These are phyloP conservation scores for Sclerotinia nivalis DNA, from an alignment of 2,329 filamentous ascomycete genomes.

Conservation along the genomic window DNA sequence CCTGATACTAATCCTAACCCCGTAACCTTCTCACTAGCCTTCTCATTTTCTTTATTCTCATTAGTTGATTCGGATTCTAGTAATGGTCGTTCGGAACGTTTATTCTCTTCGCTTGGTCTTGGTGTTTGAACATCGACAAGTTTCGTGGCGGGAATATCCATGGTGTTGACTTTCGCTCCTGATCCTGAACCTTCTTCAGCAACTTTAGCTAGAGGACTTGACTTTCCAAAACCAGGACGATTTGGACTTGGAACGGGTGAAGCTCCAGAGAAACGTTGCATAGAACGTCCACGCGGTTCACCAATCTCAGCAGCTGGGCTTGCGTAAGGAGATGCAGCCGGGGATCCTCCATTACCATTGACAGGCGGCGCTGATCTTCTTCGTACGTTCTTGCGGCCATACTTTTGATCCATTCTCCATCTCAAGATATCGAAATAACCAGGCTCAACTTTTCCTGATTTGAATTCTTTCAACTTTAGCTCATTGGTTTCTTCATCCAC, in stretches of 20 bases:
- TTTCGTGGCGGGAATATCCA: slow-evolving; percentile 35
- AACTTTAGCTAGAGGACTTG: slow-evolving; percentile 72
- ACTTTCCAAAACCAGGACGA: slow-evolving; percentile 64
- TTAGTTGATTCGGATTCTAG: slow-evolving; percentile 34
- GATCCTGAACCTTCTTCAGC: slow-evolving; percentile 59
- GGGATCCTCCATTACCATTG: slow-evolving; percentile 43
- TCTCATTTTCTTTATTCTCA: slow-evolving; percentile 39
- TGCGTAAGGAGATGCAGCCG: slow-evolving; percentile 62
- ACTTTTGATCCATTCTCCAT: slow-evolving; percentile 95
- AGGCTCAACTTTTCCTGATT: slow-evolving; percentile 83
- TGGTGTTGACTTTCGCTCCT: slow-evolving; percentile 35
- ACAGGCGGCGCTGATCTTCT: slow-evolving; percentile 51
- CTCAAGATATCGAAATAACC: slow-evolving; percentile 91
- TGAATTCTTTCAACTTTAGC: slow-evolving; percentile 91
- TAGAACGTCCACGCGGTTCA: slow-evolving; percentile 67
- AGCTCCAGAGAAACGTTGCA: slow-evolving; percentile 67
- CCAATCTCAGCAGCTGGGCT: slow-evolving; percentile 62
- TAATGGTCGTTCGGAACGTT: slow-evolving; percentile 35
- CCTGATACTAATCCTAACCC: slow-evolving; percentile 33
- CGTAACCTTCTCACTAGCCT: slow-evolving; percentile 28
- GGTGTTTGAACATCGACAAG: slow-evolving; percentile 43
- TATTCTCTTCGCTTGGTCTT: slow-evolving; percentile 39
- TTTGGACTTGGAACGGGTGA: slow-evolving; percentile 66
- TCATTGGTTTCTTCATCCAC: slow-evolving; percentile 92
- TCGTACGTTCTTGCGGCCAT: slow-evolving; percentile 61